These are phyloP conservation scores for Dothistroma septosporum DNA, from an alignment of 2,329 filamentous ascomycete genomes.

Conservation along the genomic window DNA sequence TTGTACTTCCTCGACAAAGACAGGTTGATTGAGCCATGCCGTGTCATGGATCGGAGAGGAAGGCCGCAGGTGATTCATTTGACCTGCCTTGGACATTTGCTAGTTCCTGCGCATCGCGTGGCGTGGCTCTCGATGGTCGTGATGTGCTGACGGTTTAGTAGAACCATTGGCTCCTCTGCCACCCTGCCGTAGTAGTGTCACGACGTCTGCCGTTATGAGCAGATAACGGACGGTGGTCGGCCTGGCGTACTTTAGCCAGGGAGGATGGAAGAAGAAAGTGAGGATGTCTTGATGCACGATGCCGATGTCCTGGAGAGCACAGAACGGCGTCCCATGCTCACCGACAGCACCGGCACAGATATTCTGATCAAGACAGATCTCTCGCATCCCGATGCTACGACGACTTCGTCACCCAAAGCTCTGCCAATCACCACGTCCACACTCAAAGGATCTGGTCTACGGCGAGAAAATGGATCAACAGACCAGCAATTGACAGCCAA, in stretches of 20 bases:
- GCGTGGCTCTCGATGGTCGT: too few species aligned
- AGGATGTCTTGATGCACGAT: conserved; percentile 29
- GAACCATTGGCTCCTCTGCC: background rate
- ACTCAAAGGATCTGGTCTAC: conserved; percentile 25
- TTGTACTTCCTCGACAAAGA: background rate
- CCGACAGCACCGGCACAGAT: conserved; percentile 11
- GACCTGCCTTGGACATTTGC: too few species aligned
- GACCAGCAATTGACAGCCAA: conserved; percentile 21
- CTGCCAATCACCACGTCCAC: conserved; percentile 5
- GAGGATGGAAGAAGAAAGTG: conserved; percentile 6
- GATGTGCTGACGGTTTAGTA: background rate
- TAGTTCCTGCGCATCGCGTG: too few species aligned
- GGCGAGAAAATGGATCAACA: conserved; percentile 12
- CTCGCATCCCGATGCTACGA: conserved; percentile 1
- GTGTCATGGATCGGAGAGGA: too few species aligned
- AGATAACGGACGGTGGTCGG: background rate
- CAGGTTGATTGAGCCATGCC: background rate
- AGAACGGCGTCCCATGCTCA: conserved; percentile 10
- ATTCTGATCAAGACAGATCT: conserved; percentile 12
- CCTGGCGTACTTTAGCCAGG: background rate
- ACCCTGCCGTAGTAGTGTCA: background rate
- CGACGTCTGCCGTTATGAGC: background rate
- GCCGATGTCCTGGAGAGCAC: conserved; percentile 19
- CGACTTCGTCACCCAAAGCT: conserved; percentile 7
- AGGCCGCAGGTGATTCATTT: background rate